phyloP scores from a whole-genome alignment of 2,329 filamentous ascomycete species.

The Trichocomaceae sp. region DNA sequence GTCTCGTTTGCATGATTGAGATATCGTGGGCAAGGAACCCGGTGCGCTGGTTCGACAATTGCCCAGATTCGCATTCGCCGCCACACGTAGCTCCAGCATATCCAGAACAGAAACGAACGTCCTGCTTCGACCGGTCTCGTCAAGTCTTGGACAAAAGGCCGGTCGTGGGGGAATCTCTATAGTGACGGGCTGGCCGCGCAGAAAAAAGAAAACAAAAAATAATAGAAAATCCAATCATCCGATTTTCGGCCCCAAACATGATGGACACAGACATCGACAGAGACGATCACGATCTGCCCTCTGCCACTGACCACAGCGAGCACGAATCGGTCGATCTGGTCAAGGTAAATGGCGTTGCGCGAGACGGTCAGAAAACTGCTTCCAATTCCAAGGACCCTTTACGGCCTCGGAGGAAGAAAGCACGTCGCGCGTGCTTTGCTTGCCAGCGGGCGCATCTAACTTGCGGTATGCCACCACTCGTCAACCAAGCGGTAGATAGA shows the following conservation, averaged over 20 bases:
- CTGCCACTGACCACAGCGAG: constrained; percentile 34
- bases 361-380: constrained; percentile 49
- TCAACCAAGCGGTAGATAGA: neutral
- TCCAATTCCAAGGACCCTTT: constrained; percentile 75
- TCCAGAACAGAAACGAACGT: neutral
- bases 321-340: constrained; percentile 31
- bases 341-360: constrained; percentile 34
- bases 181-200: neutral
- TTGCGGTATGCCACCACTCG: constrained; percentile 67
- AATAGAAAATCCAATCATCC: neutral
- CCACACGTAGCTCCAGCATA: neutral
- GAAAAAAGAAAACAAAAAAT: neutral
- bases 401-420: constrained; percentile 89
- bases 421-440: constrained; percentile 87
- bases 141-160: neutral
- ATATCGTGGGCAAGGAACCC: constrained; percentile 11
- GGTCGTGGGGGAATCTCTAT: neutral
- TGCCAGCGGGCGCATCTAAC: constrained; percentile 96
- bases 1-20: constrained; percentile 11
- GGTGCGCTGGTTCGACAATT: constrained; percentile 14
- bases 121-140: neutral
- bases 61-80: constrained; percentile 7
- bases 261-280: constrained; percentile 14
- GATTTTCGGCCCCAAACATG: neutral
- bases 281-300: constrained; percentile 33